Evolutionary conservation across 805 yeast species (phyloP).

Genomic region (Nadsonia fulvescens): DNA sequence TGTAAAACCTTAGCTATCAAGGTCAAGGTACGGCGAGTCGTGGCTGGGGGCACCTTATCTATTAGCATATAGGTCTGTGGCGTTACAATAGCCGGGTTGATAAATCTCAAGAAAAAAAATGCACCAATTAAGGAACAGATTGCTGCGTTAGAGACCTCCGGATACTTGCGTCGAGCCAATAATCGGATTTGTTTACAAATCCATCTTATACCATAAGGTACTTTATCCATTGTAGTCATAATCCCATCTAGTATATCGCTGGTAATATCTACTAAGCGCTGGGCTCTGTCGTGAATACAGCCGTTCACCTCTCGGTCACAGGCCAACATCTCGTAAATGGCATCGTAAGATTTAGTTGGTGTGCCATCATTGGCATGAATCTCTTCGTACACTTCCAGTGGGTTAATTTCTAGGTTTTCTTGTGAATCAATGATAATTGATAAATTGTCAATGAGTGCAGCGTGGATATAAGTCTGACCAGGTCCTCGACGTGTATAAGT

Average conservation of each 20-base stretch:
- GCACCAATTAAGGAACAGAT: slow-evolving; percentile 47
- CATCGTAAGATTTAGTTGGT: slow-evolving; percentile 15
- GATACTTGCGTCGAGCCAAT: slow-evolving; percentile 42
- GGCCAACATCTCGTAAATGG: slow-evolving; percentile 14
- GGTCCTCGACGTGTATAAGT: slow-evolving; percentile 23
- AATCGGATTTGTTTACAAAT: slow-evolving; percentile 48
- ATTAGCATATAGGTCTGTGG: slow-evolving; percentile 44
- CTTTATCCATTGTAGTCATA: slow-evolving; percentile 29
- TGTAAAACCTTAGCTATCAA: slow-evolving; percentile 73
- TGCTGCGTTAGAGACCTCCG: slow-evolving; percentile 28
- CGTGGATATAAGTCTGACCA: slow-evolving; percentile 21
- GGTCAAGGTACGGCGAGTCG: slow-evolving; percentile 46
- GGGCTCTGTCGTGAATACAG: slow-evolving; percentile 8
- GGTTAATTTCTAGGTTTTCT: slow-evolving; percentile 19
- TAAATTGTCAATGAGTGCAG: slow-evolving; percentile 15
- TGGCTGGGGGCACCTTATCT: slow-evolving; percentile 19
- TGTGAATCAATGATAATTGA: slow-evolving; percentile 13
- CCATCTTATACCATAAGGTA: slow-evolving; percentile 57
- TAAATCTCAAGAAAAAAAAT: slow-evolving; percentile 59
- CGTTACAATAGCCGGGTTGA: slow-evolving; percentile 79
- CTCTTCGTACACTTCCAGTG: slow-evolving; percentile 18
- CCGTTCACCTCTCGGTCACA: slow-evolving; percentile 16
- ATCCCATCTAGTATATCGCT: slow-evolving; percentile 31
- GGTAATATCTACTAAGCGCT: slow-evolving; percentile 2
- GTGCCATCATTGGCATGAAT: slow-evolving; percentile 8